Evolutionary conservation across 805 yeast species (phyloP), one percentile per base, ranked within the genome.

Genomic region (Candida nitratophila): DNA sequence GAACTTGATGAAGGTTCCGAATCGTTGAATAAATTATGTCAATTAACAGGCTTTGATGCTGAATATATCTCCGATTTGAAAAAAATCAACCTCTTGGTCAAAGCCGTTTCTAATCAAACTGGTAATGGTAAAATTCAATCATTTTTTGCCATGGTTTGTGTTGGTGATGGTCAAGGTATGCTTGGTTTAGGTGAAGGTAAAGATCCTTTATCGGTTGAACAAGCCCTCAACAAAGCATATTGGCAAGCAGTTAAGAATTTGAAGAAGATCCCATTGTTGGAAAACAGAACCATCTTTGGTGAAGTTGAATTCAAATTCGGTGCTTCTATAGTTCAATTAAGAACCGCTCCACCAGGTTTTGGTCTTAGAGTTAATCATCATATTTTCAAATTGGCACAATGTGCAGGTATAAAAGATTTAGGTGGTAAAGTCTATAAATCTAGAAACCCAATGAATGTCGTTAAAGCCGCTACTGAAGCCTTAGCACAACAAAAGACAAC

Each of bases 151-250:
- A 64, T 93, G 50, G 91, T 89, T 14, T 85, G 89, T 32, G 96
- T 86, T 15, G 99, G 99, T 40, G 96, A 93, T 65, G 76, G 81
- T 44, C 85, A 86, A 51, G 99, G 99, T 50, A 85, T 88, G 83
- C 73, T 93, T 47, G 98, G 98, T 32, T 70, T 90, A 40, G 99
- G 98, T 41, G 95, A 89, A 64, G 99, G 98, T 49, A 87, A 86
- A 59, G 91, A 93, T 48, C 73, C 88, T 52, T 81, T 77, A 44
- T 87, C 83, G 47, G 76, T 83, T 68, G 69, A 83, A 42, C 74
- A 76, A 44, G 96, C 98, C 2, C 74, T 83, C 30, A 68, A 76
- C 35, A 86, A 87, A 60, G 96, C 98, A 5, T 88, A 83, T 63
- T 86, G 96, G 95, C 83, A 86, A 57, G 97, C 98, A 1, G 84